Conservation (phyloP, 2,329 filamentous ascomycete genomes). For the Phialemonium atrogriseum region DNA sequence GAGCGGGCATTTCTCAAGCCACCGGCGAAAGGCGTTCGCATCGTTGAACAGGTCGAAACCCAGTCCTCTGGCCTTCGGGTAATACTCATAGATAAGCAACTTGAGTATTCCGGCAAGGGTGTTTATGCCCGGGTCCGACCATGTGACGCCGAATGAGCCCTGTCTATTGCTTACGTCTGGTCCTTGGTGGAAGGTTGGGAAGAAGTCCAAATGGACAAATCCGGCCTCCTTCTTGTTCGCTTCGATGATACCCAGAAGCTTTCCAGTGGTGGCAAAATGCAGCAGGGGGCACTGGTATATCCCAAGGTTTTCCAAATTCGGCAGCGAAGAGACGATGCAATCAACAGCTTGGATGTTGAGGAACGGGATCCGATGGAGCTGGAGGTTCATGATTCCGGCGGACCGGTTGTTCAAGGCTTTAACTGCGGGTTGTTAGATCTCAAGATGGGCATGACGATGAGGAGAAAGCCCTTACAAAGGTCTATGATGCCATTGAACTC, state of each 20-base stretch:
- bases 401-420: background rate
- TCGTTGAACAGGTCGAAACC: constrained; percentile 3
- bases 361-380: constrained; percentile 6
- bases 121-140: constrained; percentile 4
- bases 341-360: constrained; percentile 1
- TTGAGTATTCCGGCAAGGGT: constrained; percentile 4
- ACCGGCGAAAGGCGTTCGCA: constrained; percentile 5
- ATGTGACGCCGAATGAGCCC: constrained; percentile 8
- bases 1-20: constrained; percentile 7
- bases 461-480: no score
- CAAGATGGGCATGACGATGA: no score
- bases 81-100: background rate
- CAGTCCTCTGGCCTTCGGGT: background rate
- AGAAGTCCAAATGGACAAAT: constrained; percentile 7
- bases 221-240: background rate
- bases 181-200: constrained; percentile 7
- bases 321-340: constrained; percentile 1
- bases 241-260: constrained; percentile 3
- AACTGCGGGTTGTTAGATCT: no score
- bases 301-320: background rate
- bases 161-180: constrained; percentile 3
- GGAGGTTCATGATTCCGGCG: background rate
- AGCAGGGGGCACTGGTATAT: constrained; percentile 7
- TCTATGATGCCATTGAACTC: no score
- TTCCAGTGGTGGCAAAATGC: constrained; percentile 1